These are phyloP conservation scores for Meyerozyma sp. DNA, from an alignment of 1,139 yeast genomes.

Conservation along the genomic window DNA sequence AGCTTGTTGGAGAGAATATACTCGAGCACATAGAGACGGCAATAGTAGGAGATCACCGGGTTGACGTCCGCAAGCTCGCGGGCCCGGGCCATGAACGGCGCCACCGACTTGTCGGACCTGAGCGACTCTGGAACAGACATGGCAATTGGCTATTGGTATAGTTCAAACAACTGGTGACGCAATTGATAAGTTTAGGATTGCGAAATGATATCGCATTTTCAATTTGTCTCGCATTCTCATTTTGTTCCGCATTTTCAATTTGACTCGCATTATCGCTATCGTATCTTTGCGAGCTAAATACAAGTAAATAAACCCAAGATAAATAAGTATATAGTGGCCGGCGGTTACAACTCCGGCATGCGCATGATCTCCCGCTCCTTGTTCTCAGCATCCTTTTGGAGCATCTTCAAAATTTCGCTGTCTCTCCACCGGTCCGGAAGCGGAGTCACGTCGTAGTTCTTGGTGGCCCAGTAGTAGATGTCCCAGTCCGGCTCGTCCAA, in stretches of 20 bases:
- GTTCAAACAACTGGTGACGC: too few species aligned
- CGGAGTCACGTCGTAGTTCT: slow-evolving; percentile 73
- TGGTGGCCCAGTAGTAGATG: slow-evolving; percentile 95
- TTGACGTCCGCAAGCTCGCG: slow-evolving; percentile 44
- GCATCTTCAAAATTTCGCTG: slow-evolving; percentile 54
- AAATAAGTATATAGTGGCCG: too few species aligned
- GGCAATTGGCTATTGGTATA: not conserved
- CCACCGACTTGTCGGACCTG: slow-evolving; percentile 31
- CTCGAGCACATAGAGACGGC: slow-evolving; percentile 62
- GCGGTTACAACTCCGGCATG: slow-evolving; percentile 61
- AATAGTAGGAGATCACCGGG: slow-evolving; percentile 54
- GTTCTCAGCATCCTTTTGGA: slow-evolving; percentile 74
- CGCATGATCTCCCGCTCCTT: slow-evolving; percentile 68
- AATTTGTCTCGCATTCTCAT: too few species aligned
- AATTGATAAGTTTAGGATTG: not conserved
- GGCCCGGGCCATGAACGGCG: slow-evolving; percentile 46
- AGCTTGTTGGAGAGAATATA: slow-evolving; percentile 53
- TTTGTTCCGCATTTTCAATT: too few species aligned
- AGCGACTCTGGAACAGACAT: slow-evolving; percentile 22
- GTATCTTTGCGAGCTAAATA: too few species aligned
- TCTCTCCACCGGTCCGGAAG: slow-evolving; percentile 82
- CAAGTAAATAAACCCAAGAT: too few species aligned
- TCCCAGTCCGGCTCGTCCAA: slow-evolving; percentile 98
- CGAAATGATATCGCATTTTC: too few species aligned
- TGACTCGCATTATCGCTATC: too few species aligned